Evolutionary conservation across 1,284 basidiomycete genomes (phyloP).

Genomic region (Leccinum pachyderme): DNA sequence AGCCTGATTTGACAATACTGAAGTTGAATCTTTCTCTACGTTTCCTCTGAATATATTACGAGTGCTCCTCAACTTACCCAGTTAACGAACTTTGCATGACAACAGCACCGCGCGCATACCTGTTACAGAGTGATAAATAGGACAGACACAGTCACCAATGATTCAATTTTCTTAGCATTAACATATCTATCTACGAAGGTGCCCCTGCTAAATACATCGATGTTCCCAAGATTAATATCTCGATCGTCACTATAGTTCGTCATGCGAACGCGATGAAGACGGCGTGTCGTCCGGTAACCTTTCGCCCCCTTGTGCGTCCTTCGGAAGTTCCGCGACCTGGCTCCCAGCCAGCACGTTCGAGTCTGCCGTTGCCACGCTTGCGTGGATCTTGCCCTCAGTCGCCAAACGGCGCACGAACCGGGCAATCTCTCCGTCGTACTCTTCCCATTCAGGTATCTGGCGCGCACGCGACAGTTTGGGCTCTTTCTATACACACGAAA

Average conservation of each 20-base stretch:
- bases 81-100: too few species aligned
- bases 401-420: slow-evolving; percentile 68
- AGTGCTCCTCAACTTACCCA: too few species aligned
- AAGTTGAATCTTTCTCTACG: too few species aligned
- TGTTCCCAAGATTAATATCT: not conserved
- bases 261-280: slow-evolving; percentile 7
- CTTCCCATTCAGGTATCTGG: slow-evolving; percentile 97
- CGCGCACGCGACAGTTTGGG: slow-evolving; percentile 92
- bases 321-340: not conserved
- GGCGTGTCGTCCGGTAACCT: not conserved
- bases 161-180: not conserved
- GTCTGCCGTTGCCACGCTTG: slow-evolving; percentile 65
- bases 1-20: too few species aligned
- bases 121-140: not conserved
- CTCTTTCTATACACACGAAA: slow-evolving; percentile 68
- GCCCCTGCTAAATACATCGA: not conserved
- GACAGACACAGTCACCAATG: not conserved
- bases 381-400: slow-evolving; percentile 62
- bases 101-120: too few species aligned
- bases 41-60: too few species aligned
- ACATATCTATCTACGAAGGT: not conserved
- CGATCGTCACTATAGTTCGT: slow-evolving; percentile 22
- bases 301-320: not conserved
- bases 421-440: slow-evolving; percentile 82
- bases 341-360: slow-evolving; percentile 68